These are phyloP conservation scores for Termitomyces eurrhizus DNA, from an alignment of 768 basidiomycete genomes.

Conservation along the genomic window DNA sequence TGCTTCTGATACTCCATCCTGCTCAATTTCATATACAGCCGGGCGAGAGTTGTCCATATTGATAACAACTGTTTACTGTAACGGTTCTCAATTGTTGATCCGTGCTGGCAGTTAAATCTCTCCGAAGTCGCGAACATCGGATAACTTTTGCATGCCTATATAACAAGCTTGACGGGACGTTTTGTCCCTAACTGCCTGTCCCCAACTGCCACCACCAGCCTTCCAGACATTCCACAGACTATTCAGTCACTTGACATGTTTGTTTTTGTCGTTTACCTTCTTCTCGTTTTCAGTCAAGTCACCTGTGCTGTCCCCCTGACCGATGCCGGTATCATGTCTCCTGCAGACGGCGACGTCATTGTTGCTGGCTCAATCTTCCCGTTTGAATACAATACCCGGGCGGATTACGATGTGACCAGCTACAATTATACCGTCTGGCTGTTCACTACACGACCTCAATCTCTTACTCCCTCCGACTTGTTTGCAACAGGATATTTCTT, in stretches of 20 bases:
- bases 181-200: neutral
- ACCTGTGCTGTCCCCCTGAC: neutral
- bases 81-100: neutral
- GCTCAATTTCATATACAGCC: neutral
- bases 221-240: neutral
- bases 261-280: neutral
- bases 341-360: slow-evolving; percentile 28
- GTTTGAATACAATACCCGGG: slow-evolving; percentile 33
- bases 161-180: neutral
- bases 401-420: slow-evolving; percentile 39
- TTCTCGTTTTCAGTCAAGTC: neutral
- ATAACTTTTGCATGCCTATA: neutral
- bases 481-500: slow-evolving; percentile 39
- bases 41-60: neutral
- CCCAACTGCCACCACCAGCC: neutral
- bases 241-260: neutral
- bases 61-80: neutral
- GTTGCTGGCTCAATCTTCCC: slow-evolving; percentile 36
- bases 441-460: slow-evolving; percentile 26
- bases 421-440: slow-evolving; percentile 40
- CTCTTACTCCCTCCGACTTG: slow-evolving; percentile 21
- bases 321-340: slow-evolving; percentile 16
- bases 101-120: neutral
- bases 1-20: neutral
- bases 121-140: neutral